A percentile compares a stretch with the other conserved stretches of the same genome.
phyloP scores from a whole-genome alignment of 208 protist species.

The Lotmaria passim region DNA sequence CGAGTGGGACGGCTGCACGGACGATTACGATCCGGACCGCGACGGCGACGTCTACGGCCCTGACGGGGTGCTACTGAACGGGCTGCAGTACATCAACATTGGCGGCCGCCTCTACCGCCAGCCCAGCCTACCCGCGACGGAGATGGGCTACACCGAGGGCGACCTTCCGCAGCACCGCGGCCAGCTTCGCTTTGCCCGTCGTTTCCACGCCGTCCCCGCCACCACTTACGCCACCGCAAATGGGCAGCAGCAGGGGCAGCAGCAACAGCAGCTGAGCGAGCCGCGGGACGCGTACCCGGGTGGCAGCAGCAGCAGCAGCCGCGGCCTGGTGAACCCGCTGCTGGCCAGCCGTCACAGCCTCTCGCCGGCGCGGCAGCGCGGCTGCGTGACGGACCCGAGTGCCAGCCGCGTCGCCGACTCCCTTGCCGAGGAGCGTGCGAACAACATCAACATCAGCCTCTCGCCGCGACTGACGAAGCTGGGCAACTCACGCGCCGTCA shows the following conservation, averaged over 20 bases:
- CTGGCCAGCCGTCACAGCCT: slow-evolving; percentile 43
- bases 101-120: slow-evolving; percentile 79
- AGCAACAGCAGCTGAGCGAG: background rate
- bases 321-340: slow-evolving; percentile 47
- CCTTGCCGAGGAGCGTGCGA: slow-evolving; percentile 32
- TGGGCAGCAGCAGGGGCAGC: slow-evolving; percentile 8
- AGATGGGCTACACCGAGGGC: slow-evolving; percentile 26
- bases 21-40: slow-evolving; percentile 18
- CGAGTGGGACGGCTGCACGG: slow-evolving; percentile 13
- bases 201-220: slow-evolving; percentile 66
- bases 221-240: slow-evolving; percentile 30
- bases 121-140: slow-evolving; percentile 36
- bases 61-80: slow-evolving; percentile 15
- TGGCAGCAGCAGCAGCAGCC: slow-evolving; percentile 12
- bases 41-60: slow-evolving; percentile 12
- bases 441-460: slow-evolving; percentile 40
- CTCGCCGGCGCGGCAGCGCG: slow-evolving; percentile 18
- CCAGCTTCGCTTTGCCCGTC: slow-evolving; percentile 72
- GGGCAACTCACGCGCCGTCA: slow-evolving; percentile 29
- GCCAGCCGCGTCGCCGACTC: slow-evolving; percentile 32
- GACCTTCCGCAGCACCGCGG: slow-evolving; percentile 40
- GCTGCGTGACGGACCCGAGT: slow-evolving; percentile 11
- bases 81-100: slow-evolving; percentile 81
- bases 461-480: slow-evolving; percentile 31
- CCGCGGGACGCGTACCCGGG: slow-evolving; percentile 11